Base-by-base conservation (phyloP, 2,329 filamentous ascomycete genomes). In the Fusarium sp. region DNA sequence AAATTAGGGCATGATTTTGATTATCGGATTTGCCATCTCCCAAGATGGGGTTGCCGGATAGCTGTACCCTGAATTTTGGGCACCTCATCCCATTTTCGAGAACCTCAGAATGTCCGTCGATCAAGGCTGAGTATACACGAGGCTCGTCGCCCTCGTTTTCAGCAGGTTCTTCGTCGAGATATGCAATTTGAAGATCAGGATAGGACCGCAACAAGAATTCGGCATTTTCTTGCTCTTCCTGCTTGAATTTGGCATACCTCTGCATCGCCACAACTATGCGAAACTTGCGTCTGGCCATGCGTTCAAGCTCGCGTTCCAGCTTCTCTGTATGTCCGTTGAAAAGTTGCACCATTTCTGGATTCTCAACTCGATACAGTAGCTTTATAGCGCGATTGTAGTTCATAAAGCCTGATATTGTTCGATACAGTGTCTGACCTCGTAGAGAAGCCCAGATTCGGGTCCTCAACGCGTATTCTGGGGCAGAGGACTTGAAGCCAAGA, bases 381-480 rank as follows among this genome's bases (percentile, higher is more conserved):
- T 99, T 99, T 84, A 99, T 99, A 10, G 96, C 96, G 76, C 96
- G 93, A 81, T 94, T 97, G 84, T 99, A 99, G 87, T 99, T 99
- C 96, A 99, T 99, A 85, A 99, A 99, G 74, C 96, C 96, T 72
- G 96, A 99, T 63, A 99, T 93, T 1, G 96, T 99, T 77, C 96
- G 93, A 84, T 99, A 99, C 3, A 99, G 88, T 9, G 96, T 99
- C 81, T 99, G 96, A 58, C 94, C 97, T 39, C 96, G 95, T 39
- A 99, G 92, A 6, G 96, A 99, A 8, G 96, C 94, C 96, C 96
- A 99, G 74, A 99, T 99, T 84, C 96, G 93, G 10, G 96, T 99
- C 63, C 96, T 91, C 7, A 99, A 91, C 36, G 96, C 99, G 82
- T 99, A 99, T 80, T 99, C 96, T 1, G 96, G 96, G 65, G 97